A percentile compares a stretch with the other conserved stretches of the same genome.
Evolutionary conservation across 768 basidiomycete species (phyloP).

Genomic region (Mycena vitilis): DNA sequence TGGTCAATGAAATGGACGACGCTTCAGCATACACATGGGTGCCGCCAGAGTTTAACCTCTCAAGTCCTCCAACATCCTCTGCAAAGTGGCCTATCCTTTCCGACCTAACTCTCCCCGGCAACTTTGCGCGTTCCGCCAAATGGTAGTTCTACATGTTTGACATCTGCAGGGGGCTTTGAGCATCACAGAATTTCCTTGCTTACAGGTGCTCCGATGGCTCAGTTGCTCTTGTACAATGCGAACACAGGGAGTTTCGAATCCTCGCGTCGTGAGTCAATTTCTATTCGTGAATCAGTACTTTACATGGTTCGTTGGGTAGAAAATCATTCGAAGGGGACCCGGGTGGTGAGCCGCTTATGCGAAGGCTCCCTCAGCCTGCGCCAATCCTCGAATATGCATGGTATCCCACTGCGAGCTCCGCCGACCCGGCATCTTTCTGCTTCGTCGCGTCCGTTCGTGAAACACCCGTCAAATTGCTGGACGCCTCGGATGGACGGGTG

Average conservation of each 20-base stretch:
- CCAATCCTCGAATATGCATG: conserved; percentile 85
- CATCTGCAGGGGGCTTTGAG: neutral
- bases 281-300: neutral
- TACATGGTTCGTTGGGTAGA: neutral
- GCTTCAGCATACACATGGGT: conserved; percentile 38
- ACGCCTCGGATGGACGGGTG: conserved; percentile 83
- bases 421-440: conserved; percentile 76
- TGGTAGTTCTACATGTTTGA: conserved; percentile 53
- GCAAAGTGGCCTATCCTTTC: conserved; percentile 32
- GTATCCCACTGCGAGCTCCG: conserved; percentile 81
- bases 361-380: conserved; percentile 63
- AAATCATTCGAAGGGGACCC: neutral
- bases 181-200: neutral
- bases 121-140: conserved; percentile 67
- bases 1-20: conserved; percentile 16
- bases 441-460: conserved; percentile 88
- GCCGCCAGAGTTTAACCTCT: conserved; percentile 46
- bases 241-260: conserved; percentile 73
- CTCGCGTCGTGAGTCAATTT: conserved; percentile 57
- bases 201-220: conserved; percentile 83
- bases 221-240: conserved; percentile 72
- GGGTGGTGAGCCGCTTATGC: neutral
- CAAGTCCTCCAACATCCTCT: conserved; percentile 28
- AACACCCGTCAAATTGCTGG: conserved; percentile 85
- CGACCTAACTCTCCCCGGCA: conserved; percentile 45